Evolutionary conservation across 2,329 filamentous ascomycete genomes (phyloP).

Genomic region (Fusarium pseudograminearum): DNA sequence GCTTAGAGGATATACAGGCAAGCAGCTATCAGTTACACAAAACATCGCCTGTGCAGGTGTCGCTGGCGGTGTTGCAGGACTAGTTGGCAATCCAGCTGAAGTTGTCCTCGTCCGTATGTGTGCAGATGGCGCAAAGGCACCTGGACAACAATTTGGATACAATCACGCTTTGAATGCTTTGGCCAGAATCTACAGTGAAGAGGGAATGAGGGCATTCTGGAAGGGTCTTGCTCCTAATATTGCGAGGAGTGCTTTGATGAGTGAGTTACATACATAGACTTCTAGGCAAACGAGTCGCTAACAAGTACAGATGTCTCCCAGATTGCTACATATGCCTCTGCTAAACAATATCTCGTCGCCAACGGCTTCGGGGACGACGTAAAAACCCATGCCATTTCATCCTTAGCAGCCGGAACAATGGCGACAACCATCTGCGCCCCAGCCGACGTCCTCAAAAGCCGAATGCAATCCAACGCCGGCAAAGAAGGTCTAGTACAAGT

Average conservation of each 20-base stretch:
- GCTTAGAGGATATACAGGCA: conserved; percentile 46
- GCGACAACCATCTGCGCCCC: conserved; percentile 60
- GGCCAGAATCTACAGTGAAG: conserved; percentile 49
- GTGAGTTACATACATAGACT: conserved; percentile 40
- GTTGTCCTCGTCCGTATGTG: conserved; percentile 61
- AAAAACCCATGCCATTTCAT: conserved; percentile 56
- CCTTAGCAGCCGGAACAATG: conserved; percentile 58
- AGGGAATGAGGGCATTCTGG: conserved; percentile 55
- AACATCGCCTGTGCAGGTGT: conserved; percentile 57
- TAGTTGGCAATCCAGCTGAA: conserved; percentile 61
- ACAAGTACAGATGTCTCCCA: conserved; percentile 55
- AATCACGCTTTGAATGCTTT: conserved; percentile 54
- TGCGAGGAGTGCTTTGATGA: conserved; percentile 59
- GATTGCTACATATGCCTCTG: conserved; percentile 56
- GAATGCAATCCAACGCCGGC: conserved; percentile 52
- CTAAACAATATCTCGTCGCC: conserved; percentile 51
- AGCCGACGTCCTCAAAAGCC: conserved; percentile 59
- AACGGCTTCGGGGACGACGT: conserved; percentile 54
- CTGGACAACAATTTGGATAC: conserved; percentile 54
- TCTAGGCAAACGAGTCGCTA: not conserved
- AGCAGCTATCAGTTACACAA: conserved; percentile 49
- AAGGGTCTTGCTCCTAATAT: conserved; percentile 57
- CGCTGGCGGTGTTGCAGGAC: conserved; percentile 57
- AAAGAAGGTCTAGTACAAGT: conserved; percentile 53
- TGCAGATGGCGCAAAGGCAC: conserved; percentile 57